Evolutionary conservation across 345 rosid species (phyloP).

Genomic region (Euphorbia pulcherrima): DNA sequence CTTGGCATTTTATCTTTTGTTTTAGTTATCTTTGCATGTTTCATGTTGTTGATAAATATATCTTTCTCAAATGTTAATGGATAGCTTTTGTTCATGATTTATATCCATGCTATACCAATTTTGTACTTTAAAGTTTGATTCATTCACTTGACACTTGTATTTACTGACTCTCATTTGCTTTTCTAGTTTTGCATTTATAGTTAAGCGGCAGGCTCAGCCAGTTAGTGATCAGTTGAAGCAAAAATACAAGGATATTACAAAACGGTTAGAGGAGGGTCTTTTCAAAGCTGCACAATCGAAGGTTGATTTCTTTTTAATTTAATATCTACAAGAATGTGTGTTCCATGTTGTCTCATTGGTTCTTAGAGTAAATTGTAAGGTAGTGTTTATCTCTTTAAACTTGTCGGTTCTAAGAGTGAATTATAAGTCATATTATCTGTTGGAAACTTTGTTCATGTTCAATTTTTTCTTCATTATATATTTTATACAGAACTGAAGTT

Average conservation of each 20-base stretch:
- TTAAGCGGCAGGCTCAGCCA: slow-evolving; percentile 45
- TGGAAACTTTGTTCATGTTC: neutral
- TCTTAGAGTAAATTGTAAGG: neutral
- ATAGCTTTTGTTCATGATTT: neutral
- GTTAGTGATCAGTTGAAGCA: slow-evolving; percentile 41
- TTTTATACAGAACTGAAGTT: slow-evolving; percentile 5
- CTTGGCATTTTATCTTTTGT: neutral
- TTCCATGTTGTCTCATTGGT: slow-evolving; percentile 1
- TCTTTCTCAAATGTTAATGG: neutral
- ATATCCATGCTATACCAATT: neutral
- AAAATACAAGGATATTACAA: slow-evolving; percentile 55
- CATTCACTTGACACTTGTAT: neutral
- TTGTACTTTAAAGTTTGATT: neutral
- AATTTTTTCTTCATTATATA: slow-evolving; percentile 10
- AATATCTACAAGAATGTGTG: neutral
- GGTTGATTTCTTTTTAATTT: slow-evolving; percentile 36
- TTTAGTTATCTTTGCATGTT: neutral
- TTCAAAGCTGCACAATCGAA: slow-evolving; percentile 59
- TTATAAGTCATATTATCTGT: neutral
- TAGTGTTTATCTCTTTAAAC: neutral
- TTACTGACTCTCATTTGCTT: slow-evolving; percentile 15
- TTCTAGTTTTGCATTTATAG: slow-evolving; percentile 47
- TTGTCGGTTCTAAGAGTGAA: neutral
- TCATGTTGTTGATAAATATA: neutral
- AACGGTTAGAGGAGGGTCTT: slow-evolving; percentile 83